Evolutionary conservation across 2,329 filamentous ascomycete species (phyloP).

Genomic region (Colletotrichum tabaci): DNA sequence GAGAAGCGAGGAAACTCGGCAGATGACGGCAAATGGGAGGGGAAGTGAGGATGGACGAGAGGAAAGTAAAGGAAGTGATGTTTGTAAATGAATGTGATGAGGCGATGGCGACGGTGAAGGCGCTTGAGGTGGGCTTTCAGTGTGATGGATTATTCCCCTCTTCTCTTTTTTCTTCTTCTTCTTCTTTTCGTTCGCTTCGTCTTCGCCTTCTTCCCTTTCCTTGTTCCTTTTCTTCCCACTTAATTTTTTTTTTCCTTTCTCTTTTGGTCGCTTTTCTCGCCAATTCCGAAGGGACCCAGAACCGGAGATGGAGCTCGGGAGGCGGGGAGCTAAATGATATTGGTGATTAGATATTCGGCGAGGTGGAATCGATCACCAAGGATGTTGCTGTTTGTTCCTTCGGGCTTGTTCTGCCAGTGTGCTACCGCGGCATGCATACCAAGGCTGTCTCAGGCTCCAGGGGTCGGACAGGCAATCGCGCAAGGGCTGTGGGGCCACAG

Average conservation of each 20-base stretch:
- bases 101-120: constrained; percentile 19
- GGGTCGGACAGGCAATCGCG: constrained; percentile 37
- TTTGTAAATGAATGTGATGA: constrained; percentile 20
- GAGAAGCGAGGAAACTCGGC: constrained; percentile 18
- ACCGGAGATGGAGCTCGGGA: constrained; percentile 32
- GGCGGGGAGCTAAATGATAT: constrained; percentile 34
- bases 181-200: constrained; percentile 15
- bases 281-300: constrained; percentile 33
- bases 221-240: constrained; percentile 24
- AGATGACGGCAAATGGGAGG: neutral
- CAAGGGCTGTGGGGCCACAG: constrained; percentile 38
- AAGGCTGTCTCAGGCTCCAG: constrained; percentile 41
- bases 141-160: constrained; percentile 29
- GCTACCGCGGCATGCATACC: constrained; percentile 39
- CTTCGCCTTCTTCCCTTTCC: neutral
- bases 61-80: neutral
- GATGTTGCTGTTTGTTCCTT: constrained; percentile 39
- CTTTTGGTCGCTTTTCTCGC: constrained; percentile 22
- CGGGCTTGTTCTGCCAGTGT: constrained; percentile 33
- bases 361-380: constrained; percentile 41
- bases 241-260: constrained; percentile 18
- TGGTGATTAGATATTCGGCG: constrained; percentile 38
- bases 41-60: too few relatives aligned
- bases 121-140: constrained; percentile 17
- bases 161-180: neutral